phyloP scores from a whole-genome alignment of 1,139 yeast species.

The Meyerozyma guilliermondii region DNA sequence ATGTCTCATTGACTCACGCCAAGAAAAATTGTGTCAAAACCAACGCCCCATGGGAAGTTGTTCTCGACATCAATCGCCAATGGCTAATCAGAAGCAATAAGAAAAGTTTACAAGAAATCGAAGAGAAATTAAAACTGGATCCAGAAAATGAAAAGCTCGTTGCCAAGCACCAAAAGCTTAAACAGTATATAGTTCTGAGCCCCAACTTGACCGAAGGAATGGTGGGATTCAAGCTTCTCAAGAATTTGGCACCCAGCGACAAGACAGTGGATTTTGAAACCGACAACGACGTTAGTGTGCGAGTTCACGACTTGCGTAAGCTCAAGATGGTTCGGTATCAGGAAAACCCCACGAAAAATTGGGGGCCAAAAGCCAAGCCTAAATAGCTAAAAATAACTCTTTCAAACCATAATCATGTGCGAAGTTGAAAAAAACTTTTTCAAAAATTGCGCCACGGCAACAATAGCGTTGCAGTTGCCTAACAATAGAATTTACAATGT shows the following conservation, averaged over 20 bases:
- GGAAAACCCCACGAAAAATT: slow-evolving; percentile 84
- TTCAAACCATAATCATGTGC: neutral
- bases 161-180: slow-evolving; percentile 21
- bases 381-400: slow-evolving; percentile 2
- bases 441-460: neutral
- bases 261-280: slow-evolving; percentile 42
- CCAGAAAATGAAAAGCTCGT: slow-evolving; percentile 12
- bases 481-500: too few relatives aligned
- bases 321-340: slow-evolving; percentile 83
- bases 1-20: slow-evolving; percentile 85
- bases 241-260: slow-evolving; percentile 15
- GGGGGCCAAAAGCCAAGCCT: slow-evolving; percentile 95
- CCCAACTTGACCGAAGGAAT: slow-evolving; percentile 34
- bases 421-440: neutral
- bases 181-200: slow-evolving; percentile 23
- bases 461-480: neutral
- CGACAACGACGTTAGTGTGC: slow-evolving; percentile 50
- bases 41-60: slow-evolving; percentile 75
- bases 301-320: slow-evolving; percentile 57
- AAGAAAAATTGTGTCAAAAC: slow-evolving; percentile 83
- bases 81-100: slow-evolving; percentile 53
- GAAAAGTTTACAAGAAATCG: slow-evolving; percentile 14
- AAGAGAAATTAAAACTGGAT: slow-evolving; percentile 25
- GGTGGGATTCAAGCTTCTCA: slow-evolving; percentile 64
- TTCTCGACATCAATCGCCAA: slow-evolving; percentile 67